Evolutionary conservation across 2,329 filamentous ascomycete species (phyloP).

Genomic region (Fusarium goolgardi): DNA sequence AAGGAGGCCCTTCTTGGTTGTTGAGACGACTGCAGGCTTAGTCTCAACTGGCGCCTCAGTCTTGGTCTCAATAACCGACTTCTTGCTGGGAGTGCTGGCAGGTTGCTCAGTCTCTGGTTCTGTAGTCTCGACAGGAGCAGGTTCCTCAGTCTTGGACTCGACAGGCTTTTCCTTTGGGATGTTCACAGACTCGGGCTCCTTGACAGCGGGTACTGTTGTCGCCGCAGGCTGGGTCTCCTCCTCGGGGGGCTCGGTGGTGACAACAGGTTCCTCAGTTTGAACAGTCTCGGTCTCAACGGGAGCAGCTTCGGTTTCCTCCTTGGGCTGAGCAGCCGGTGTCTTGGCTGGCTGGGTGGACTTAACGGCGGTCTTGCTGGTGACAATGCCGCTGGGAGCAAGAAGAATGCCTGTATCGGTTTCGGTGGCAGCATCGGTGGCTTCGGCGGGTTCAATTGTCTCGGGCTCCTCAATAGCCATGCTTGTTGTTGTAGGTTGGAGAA

Average conservation of each 20-base stretch:
- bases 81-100: conserved; percentile 1
- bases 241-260: conserved; percentile 28
- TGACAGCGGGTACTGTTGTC: conserved; percentile 19
- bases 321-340: conserved; percentile 19
- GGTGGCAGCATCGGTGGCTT: conserved; percentile 12
- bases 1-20: conserved; percentile 34
- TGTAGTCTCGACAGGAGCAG: conserved; percentile 19
- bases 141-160: conserved; percentile 26
- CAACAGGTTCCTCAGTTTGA: background rate
- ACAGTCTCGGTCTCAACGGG: conserved; percentile 10
- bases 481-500: conserved; percentile 42
- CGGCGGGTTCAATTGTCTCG: conserved; percentile 22
- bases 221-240: conserved; percentile 27
- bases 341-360: conserved; percentile 15
- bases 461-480: conserved; percentile 24
- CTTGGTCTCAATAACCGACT: conserved; percentile 12
- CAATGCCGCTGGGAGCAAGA: conserved; percentile 43
- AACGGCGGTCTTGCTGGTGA: conserved; percentile 36
- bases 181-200: conserved; percentile 16
- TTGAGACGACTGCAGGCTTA: conserved; percentile 7
- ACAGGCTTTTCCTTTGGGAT: conserved; percentile 24
- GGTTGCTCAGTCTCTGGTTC: conserved; percentile 12
- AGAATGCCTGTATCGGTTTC: conserved; percentile 45
- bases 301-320: conserved; percentile 13
- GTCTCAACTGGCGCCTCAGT: conserved; percentile 16